A percentile compares a stretch with the other conserved stretches of the same genome.
Conservation (phyloP, 2,329 filamentous ascomycete species). For the Alternaria hordeiaustralica region DNA sequence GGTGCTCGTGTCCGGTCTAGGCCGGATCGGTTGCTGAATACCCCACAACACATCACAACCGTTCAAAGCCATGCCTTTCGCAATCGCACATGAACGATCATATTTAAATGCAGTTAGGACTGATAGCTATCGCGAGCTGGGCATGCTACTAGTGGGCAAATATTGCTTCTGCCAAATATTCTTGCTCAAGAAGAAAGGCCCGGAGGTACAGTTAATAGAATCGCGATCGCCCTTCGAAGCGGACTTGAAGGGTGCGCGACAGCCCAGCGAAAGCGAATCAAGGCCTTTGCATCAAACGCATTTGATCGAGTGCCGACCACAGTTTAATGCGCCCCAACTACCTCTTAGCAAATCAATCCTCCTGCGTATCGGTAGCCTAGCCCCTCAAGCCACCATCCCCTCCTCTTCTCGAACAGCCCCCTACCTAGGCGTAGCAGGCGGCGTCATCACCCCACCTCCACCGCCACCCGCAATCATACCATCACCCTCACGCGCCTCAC, state of each 20-base stretch:
- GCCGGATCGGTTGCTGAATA: slow-evolving; percentile 19
- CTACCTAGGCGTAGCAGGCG: slow-evolving; percentile 5
- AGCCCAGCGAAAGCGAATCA: not conserved
- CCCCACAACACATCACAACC: slow-evolving; percentile 1
- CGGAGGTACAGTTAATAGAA: not conserved
- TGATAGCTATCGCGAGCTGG: not conserved
- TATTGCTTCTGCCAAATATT: not conserved
- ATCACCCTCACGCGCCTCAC: not conserved
- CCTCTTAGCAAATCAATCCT: not conserved
- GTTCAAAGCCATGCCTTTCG: not conserved
- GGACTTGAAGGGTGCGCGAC: not conserved
- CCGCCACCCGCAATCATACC: not conserved
- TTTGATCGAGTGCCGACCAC: not conserved
- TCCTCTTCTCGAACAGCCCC: not conserved
- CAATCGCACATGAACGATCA: not conserved
- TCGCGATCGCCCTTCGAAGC: not conserved
- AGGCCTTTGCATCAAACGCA: not conserved
- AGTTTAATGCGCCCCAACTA: rapidly evolving
- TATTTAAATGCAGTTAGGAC: not conserved
- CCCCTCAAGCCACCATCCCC: not conserved
- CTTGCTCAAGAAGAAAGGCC: not conserved
- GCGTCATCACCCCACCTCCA: not conserved
- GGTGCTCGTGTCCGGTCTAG: slow-evolving; percentile 4
- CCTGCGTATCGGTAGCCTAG: not conserved
- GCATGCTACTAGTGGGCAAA: not conserved